Evolutionary conservation across 371 early-diverging fungal genomes (phyloP), one percentile per base, ranked within the genome.

Genomic region (Apophysomyces sp.): DNA sequence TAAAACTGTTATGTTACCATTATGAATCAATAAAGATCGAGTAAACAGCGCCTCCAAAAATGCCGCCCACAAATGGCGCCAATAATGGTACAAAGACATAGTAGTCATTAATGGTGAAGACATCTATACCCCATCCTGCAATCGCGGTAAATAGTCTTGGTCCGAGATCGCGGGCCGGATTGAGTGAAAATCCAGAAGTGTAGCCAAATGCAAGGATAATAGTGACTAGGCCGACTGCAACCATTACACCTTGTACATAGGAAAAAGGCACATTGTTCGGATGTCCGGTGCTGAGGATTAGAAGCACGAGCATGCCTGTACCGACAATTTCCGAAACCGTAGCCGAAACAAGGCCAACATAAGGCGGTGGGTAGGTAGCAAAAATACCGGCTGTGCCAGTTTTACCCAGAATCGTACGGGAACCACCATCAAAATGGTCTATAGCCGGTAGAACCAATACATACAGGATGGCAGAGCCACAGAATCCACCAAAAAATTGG

Each of bases 91-190:
- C 86, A 81, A 90, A 85, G 60, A 89, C 88, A 65, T 89, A 91
- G 74, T 86, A 85, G 55, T 85, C 64, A 60, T 76, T 69, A 13
- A 74, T 78, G 8, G 80, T 76, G 76, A 94, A 92, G 16, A 87
- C 89, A 21, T 80, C 83, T 16, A 66, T 40, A 27, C 94, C 92
- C 85, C 91, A 95, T 16, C 92, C 92, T 11, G 88, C 90, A 49
- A 89, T 60, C 29, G 86, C 75, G 34, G 92, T 89, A 69, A 94
- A 91, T n/a, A 92, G 63, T 53, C 95, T 88, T 15, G 95, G 94
- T 15, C 93, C 95, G 65, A 95, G 69, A 79, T 95, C 95, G 67
- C 94, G 88, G 15, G 95, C 95, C 44, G 93, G 94, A 73, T 95
- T 95, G 53, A 95, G 73, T 24, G 90, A 90, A 52, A 87, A 90